Base-by-base conservation (phyloP, 108 stramenopile species). In the Tribonema minus region DNA sequence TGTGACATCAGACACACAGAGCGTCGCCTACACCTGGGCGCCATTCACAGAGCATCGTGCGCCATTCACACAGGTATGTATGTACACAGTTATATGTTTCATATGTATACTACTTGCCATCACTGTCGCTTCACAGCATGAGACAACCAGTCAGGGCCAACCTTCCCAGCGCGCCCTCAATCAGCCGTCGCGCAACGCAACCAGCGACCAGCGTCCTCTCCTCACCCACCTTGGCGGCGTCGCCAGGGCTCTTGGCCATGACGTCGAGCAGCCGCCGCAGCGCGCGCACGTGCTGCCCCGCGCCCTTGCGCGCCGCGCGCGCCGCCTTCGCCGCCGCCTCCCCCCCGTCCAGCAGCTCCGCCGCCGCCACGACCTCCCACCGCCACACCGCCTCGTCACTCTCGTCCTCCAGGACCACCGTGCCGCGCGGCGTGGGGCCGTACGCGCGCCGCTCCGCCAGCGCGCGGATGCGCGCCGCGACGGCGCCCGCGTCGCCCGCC, bases 211-310 rank as follows among this genome's bases (percentile, higher is more conserved):
- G n/a, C n/a, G n/a, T n/a, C n/a, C n/a, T n/a, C n/a, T n/a, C n/a
- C n/a, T n/a, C n/a, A n/a, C n/a, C n/a, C n/a, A n/a, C 58, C 61
- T 72, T 72, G 29, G 71, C 71, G 20, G 71, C 71, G 29, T 72
- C 71, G 0, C 0, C 29, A 25, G 71, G 71, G 37, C 3, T 39
- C 61, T 62, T 62, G 37, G 61, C 35, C 71, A 72, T 72, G 27
- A 62, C 58, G 67, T 77, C 66, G 26, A 65, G 68, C 26, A 77
- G 66, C n/a, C 30, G 46, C n/a, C 37, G 58, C 30, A 77, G 67
- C 28, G 76, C 76, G 37, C 32, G 68, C 29, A 77, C 76, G 35
- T 67, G 76, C 67, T 41, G 59, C 41, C 76, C 76, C 37, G 37
- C 23, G 59, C 68, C 68, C 12, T 34, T 38, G 59, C 76, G 66